These are phyloP conservation scores for Arthrobotrys musiformis DNA, from an alignment of 2,329 filamentous ascomycete genomes.

Conservation along the genomic window DNA sequence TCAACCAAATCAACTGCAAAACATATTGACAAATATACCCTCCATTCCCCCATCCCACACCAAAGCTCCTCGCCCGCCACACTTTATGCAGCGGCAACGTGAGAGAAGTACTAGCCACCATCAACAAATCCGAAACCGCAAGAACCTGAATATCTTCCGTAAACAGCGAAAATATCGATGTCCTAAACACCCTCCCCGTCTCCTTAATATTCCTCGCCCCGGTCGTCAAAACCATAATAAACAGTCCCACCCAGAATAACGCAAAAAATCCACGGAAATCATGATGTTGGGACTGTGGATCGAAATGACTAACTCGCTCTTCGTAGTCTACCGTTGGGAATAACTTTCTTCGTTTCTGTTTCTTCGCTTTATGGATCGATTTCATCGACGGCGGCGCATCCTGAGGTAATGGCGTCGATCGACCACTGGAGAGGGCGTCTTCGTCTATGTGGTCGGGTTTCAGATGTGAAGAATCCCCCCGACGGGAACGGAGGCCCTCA, in stretches of 20 bases:
- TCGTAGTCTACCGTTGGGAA: conserved; percentile 95
- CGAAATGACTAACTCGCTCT: conserved; percentile 92
- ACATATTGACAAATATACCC: conserved; percentile 86
- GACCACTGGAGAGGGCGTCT: conserved; percentile 44
- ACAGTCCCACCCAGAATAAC: conserved; percentile 95
- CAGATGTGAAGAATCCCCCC: conserved; percentile 34
- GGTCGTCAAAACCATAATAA: conserved; percentile 96
- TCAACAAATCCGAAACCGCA: conserved; percentile 81
- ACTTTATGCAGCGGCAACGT: conserved; percentile 78
- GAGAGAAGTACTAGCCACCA: conserved; percentile 80
- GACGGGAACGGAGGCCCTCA: conserved; percentile 33
- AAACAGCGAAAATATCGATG: conserved; percentile 88
- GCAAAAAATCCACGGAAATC: conserved; percentile 98
- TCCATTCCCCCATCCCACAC: conserved; percentile 76
- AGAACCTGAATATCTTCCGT: conserved; percentile 89
- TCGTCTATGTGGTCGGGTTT: conserved; percentile 43
- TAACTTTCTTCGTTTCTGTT: conserved; percentile 82
- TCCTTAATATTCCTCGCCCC: conserved; percentile 93
- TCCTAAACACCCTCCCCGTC: conserved; percentile 84
- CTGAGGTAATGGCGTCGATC: conserved; percentile 82
- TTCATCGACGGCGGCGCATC: conserved; percentile 94
- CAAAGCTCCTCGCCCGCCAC: conserved; percentile 67
- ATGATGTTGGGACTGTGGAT: conserved; percentile 87
- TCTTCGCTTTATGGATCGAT: conserved; percentile 84
- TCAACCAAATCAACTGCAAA: conserved; percentile 81